Evolutionary conservation across 305 asterid genomes (phyloP).

Genomic region (Ruellia speciosa): DNA sequence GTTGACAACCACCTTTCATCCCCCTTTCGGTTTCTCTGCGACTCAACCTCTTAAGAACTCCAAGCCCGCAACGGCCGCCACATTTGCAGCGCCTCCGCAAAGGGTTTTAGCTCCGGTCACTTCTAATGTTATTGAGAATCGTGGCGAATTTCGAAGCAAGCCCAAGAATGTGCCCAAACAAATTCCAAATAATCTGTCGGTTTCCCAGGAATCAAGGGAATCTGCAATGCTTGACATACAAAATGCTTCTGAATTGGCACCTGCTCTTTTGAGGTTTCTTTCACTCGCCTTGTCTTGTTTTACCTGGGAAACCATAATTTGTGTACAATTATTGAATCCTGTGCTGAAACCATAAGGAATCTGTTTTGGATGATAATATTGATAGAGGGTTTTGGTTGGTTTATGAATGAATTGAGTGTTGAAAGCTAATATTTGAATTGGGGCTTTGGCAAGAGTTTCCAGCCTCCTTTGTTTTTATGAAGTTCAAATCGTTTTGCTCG

Average conservation of each 20-base stretch:
- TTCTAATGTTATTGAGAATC: slow-evolving; percentile 21
- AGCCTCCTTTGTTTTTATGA: too few relatives aligned
- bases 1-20: slow-evolving; percentile 34
- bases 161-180: slow-evolving; percentile 20
- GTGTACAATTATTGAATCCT: slow-evolving; percentile 2
- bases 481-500: too few relatives aligned
- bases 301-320: not conserved
- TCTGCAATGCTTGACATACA: slow-evolving; percentile 62
- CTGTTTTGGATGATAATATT: not conserved
- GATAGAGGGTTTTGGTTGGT: slow-evolving; percentile 5
- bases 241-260: slow-evolving; percentile 50
- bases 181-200: slow-evolving; percentile 22
- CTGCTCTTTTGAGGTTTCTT: slow-evolving; percentile 70
- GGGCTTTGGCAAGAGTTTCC: not conserved
- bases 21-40: slow-evolving; percentile 22
- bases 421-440: slow-evolving; percentile 13
- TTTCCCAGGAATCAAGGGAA: slow-evolving; percentile 31
- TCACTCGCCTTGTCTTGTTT: not conserved
- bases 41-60: slow-evolving; percentile 25
- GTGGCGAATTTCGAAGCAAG: slow-evolving; percentile 22
- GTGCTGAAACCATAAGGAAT: not conserved
- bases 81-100: slow-evolving; percentile 23
- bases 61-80: slow-evolving; percentile 19
- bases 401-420: slow-evolving; percentile 10
- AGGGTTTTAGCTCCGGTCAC: slow-evolving; percentile 20